Base-by-base conservation (phyloP, 2,329 filamentous ascomycete species). In the Talaromyces atroroseus region DNA sequence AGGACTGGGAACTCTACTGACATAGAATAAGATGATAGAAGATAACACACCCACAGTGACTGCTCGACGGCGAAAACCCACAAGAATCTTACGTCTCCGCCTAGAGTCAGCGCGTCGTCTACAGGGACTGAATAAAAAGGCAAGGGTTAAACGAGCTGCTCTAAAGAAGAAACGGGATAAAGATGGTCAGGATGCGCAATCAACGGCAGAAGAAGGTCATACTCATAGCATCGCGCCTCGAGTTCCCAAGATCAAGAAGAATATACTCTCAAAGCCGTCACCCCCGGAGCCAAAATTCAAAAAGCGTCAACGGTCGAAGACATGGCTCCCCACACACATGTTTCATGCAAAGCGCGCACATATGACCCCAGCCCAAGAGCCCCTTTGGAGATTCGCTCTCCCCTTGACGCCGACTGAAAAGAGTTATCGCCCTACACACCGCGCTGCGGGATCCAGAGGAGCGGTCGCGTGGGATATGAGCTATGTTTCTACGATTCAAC, bases 311-410 rank as follows among this genome's bases (percentile, higher is more conserved):
- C 76, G 87, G 47, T 81, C 89, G 70, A 97, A 97, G 77, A 91
- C 89, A 2, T 96, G 92, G 90, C 78, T 99, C 16, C 94, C 94
- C 0, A 97, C 94, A 6, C 94, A 99, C 71, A 75, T 95, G 61
- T 99, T 89, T 82, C 92, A 96, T 73, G 86, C 92, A 2, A 99
- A 99, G 72, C 80, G 94, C 58, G 90, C 94, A 21, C 88, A 83
- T 59, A 95, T 99, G 89, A 91, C 91, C 0, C 80, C 83, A 7
- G 87, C 89, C 0, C 86, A 82, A 49, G 81, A 87, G 46, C 87
- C 90, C 2, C 73, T 94, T n/a, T 99, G 94, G 94, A 83, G 91
- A 42, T 96, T 96, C 71, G 84, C 90, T 0, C 77, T 97, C 23
- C 90, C 92, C 0, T 71, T 95, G 61, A 90, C 89, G 4, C 90